phyloP scores from a whole-genome alignment of 1,284 basidiomycete species.

The Tranzscheliella williamsii region DNA sequence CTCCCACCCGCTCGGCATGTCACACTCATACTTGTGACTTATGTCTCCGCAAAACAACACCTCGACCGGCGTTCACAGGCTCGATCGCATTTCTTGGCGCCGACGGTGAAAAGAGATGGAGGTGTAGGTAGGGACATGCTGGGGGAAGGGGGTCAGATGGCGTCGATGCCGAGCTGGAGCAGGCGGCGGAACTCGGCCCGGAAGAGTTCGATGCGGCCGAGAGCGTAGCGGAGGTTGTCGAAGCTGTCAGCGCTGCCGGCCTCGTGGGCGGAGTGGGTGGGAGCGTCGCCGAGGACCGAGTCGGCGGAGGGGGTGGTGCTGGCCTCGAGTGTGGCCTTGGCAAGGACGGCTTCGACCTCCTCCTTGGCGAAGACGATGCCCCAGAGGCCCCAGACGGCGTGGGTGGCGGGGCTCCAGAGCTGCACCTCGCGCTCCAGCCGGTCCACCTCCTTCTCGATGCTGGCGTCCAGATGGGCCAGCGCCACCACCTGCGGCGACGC shows the following conservation, averaged over 20 bases:
- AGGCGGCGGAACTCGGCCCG: slow-evolving; percentile 40
- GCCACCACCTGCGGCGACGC: slow-evolving; percentile 25
- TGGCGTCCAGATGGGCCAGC: slow-evolving; percentile 34
- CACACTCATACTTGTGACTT: no score
- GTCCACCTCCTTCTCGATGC: slow-evolving; percentile 51
- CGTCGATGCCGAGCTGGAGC: slow-evolving; percentile 17
- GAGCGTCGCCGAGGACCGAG: slow-evolving; percentile 13
- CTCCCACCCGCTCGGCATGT: no score
- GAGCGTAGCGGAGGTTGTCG: slow-evolving; percentile 54
- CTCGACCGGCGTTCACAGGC: no score
- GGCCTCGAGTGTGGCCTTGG: slow-evolving; percentile 15
- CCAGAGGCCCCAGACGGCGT: slow-evolving; percentile 59
- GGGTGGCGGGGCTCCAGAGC: slow-evolving; percentile 52
- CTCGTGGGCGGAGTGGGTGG: slow-evolving; percentile 1
- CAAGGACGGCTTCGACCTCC: slow-evolving; percentile 41
- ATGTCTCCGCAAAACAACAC: no score
- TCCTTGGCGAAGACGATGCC: slow-evolving; percentile 56
- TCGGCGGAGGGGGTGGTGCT: slow-evolving; percentile 13
- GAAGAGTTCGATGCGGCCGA: slow-evolving; percentile 55
- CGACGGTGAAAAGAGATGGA: no score
- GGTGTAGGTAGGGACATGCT: no score
- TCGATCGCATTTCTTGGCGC: no score
- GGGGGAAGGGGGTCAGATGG: slow-evolving; percentile 12
- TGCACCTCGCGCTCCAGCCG: slow-evolving; percentile 53
- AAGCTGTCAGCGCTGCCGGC: slow-evolving; percentile 45